Evolutionary conservation across 2,329 filamentous ascomycete genomes (phyloP).

Genomic region (Cyclaneusma minus): DNA sequence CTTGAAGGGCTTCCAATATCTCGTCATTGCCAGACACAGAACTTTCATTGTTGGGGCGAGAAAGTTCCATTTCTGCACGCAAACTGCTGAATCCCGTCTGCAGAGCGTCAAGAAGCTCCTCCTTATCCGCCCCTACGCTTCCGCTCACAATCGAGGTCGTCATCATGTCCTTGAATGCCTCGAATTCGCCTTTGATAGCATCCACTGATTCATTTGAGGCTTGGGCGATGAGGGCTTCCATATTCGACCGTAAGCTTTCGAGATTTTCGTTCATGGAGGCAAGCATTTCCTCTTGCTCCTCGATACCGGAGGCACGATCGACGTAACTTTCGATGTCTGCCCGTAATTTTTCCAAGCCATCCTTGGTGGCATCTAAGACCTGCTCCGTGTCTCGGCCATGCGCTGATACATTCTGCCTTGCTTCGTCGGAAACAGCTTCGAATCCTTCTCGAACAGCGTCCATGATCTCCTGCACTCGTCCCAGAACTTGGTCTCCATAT

Average conservation of each 20-base stretch:
- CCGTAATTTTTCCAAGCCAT: constrained; percentile 70
- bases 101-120: constrained; percentile 48
- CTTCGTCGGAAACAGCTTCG: constrained; percentile 41
- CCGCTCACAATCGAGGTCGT: constrained; percentile 32
- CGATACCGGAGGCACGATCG: constrained; percentile 51
- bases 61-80: constrained; percentile 52
- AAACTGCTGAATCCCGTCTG: constrained; percentile 60
- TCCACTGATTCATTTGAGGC: constrained; percentile 37
- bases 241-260: constrained; percentile 50
- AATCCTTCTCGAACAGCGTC: constrained; percentile 43
- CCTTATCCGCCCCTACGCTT: constrained; percentile 30
- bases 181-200: constrained; percentile 45
- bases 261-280: constrained; percentile 50
- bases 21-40: constrained; percentile 54
- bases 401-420: constrained; percentile 65
- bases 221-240: constrained; percentile 42
- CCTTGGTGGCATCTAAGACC: constrained; percentile 73
- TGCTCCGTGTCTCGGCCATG: constrained; percentile 76
- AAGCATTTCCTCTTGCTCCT: constrained; percentile 65
- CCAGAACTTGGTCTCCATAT: constrained; percentile 33
- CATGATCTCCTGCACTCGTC: constrained; percentile 49
- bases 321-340: constrained; percentile 70
- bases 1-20: constrained; percentile 77
- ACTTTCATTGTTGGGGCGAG: constrained; percentile 14
- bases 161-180: constrained; percentile 41